phyloP scores from a whole-genome alignment of 1,139 yeast genomes.

The Blastobotrys indianensis region DNA sequence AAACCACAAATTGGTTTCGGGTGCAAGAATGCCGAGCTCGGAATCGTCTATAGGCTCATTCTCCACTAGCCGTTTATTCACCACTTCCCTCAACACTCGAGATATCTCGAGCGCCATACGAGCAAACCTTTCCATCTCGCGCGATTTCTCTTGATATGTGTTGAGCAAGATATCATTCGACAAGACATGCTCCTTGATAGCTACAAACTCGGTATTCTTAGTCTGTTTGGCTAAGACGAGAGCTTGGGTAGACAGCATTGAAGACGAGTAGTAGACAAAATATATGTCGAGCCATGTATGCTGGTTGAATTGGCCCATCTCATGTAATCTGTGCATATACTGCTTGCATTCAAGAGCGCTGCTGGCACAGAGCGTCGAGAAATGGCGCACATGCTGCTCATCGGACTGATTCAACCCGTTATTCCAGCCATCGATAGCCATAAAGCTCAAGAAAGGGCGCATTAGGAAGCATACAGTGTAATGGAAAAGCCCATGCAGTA shows the following conservation, averaged over 20 bases:
- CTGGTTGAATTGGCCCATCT: constrained; percentile 8
- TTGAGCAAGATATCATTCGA: constrained; percentile 12
- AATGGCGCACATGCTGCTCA: constrained; percentile 6
- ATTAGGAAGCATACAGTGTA: constrained; percentile 11
- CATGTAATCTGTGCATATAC: constrained; percentile 10
- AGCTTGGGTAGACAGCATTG: constrained; percentile 9
- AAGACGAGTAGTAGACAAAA: constrained; percentile 9
- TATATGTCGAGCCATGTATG: constrained; percentile 11
- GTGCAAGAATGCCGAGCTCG: constrained; percentile 1
- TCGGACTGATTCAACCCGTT: constrained; percentile 1
- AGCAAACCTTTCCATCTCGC: constrained; percentile 12
- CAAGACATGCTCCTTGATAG: constrained; percentile 10
- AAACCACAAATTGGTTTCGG: background rate
- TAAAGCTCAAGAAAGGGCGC: constrained; percentile 11
- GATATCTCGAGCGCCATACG: constrained; percentile 11
- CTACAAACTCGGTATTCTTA: constrained; percentile 6
- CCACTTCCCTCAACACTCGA: constrained; percentile 8
- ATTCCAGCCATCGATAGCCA: constrained; percentile 5
- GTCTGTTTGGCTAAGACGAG: constrained; percentile 7
- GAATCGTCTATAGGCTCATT: background rate
- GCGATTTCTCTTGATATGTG: constrained; percentile 7
- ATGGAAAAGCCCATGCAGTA: constrained; percentile 11
- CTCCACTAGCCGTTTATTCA: constrained; percentile 8
- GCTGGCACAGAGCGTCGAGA: constrained; percentile 10
- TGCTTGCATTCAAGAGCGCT: constrained; percentile 10